phyloP scores from a whole-genome alignment of 1,284 basidiomycete genomes.

The Apiotrichum gracile region DNA sequence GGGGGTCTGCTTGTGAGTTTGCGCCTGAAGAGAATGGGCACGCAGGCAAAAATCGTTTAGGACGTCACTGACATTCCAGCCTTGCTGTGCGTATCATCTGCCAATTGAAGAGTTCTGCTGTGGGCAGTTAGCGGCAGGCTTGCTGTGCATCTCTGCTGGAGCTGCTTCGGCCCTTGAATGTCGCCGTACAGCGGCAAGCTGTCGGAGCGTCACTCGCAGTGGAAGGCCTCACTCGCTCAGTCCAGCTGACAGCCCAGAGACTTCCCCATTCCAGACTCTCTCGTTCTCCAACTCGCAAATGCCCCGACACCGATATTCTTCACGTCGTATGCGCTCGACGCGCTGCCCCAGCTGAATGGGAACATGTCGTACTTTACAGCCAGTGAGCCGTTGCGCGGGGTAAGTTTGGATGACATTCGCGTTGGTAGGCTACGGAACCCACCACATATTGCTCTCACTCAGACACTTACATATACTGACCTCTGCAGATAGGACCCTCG shows the following conservation, averaged over 20 bases:
- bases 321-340: conserved; percentile 85
- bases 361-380: conserved; percentile 90
- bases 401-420: too few relatives aligned
- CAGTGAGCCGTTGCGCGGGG: conserved; percentile 69
- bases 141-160: too few relatives aligned
- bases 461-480: neutral
- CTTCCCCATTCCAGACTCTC: conserved; percentile 39
- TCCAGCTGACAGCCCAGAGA: conserved; percentile 20
- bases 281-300: conserved; percentile 68
- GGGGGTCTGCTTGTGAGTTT: conserved; percentile 73
- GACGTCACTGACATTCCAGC: too few relatives aligned
- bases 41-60: too few relatives aligned
- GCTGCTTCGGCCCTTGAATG: too few relatives aligned
- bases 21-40: too few relatives aligned
- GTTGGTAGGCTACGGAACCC: too few relatives aligned
- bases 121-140: too few relatives aligned
- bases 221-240: neutral
- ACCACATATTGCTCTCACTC: neutral
- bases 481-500: conserved; percentile 51
- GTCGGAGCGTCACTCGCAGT: neutral
- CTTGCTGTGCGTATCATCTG: too few relatives aligned
- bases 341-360: conserved; percentile 84
- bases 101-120: too few relatives aligned
- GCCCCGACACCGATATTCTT: conserved; percentile 83
- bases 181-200: neutral